Base-by-base conservation (phyloP, 345 rosid genomes). In the Arabis alpina region DNA sequence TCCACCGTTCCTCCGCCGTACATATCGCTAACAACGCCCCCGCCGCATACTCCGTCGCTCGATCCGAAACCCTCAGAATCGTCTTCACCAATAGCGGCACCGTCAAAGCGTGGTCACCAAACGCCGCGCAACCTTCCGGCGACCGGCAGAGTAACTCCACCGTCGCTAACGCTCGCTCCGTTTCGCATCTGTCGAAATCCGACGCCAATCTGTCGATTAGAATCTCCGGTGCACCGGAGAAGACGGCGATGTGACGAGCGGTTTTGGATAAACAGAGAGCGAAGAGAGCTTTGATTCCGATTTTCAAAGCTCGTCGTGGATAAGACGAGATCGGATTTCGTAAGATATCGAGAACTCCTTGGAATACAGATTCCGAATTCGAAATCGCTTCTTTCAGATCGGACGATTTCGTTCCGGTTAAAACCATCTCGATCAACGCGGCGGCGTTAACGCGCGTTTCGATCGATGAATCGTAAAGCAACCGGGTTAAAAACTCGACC, bases 11-110 rank as follows among this genome's bases (percentile, higher is more conserved):
- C 77, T 86, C 74, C 70, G 80, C 86, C 64, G 91, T 80, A 49
- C 97, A 94, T 9, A 94, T 75, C 42, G 93, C 80, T 51, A 83
- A 15, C 51, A 94, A 63, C 6, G 97, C 95, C 14, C 99, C 99
- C 8, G 87, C 95, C 25, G 96, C 96, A 79, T 89, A 83, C 86
- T 94, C 99, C 44, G 97, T 89, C 39, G 97, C 97, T 4, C 93
- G 76, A 47, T 85, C 93, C 5, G 99, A 94, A 12, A 94, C 82
- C 81, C 87, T 91, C 36, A 91, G 67, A 2, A 91, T 88, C 40
- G 81, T 79, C 67, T 84, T 86, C 52, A 94, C 99, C 9, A 94
- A 73, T 27, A 91, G 40, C 47, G 97, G 93, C 10, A 89, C 93
- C 8, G 95, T 89, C 11, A 91, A 77, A 42, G 91, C 84, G 80